These are phyloP conservation scores for Quercus tomentella DNA, from an alignment of 331 rosid genomes.

Conservation along the genomic window DNA sequence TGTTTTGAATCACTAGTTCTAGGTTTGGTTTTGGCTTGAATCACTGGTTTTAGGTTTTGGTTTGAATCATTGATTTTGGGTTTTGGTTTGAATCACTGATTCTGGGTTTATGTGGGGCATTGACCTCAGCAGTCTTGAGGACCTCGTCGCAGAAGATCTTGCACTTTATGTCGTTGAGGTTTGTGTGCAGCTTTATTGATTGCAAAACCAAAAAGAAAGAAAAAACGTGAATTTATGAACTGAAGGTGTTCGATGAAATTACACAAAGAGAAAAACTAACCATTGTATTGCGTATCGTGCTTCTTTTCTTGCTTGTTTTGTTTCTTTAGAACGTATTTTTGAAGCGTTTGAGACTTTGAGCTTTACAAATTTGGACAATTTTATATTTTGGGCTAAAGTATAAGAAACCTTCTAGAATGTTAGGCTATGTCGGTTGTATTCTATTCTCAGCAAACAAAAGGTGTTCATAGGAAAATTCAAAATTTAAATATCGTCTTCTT, in stretches of 20 bases:
- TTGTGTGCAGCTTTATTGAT: constrained; percentile 90
- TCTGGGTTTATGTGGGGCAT: neutral
- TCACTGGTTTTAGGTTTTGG: too few relatives aligned
- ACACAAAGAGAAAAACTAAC: neutral
- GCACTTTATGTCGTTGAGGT: constrained; percentile 93
- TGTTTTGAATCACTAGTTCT: too few relatives aligned
- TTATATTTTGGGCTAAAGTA: neutral
- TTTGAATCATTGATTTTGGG: too few relatives aligned
- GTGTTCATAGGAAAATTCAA: neutral
- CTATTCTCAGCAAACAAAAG: neutral
- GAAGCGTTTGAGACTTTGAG: neutral
- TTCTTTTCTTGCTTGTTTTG: too few relatives aligned
- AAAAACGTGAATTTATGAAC: neutral
- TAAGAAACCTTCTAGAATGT: neutral
- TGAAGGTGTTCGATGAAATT: constrained; percentile 1
- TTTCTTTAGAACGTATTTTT: neutral
- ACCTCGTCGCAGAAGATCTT: constrained; percentile 93
- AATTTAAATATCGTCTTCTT: too few relatives aligned
- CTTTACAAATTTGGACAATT: neutral
- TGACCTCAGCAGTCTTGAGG: constrained; percentile 80
- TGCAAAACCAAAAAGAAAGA: constrained; percentile 18
- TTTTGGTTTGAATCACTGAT: too few relatives aligned
- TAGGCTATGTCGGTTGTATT: neutral
- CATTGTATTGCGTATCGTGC: neutral
- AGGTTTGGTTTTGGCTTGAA: too few relatives aligned